Base-by-base conservation (phyloP, 495 filamentous ascomycete species). In the Penicillium arizonense region DNA sequence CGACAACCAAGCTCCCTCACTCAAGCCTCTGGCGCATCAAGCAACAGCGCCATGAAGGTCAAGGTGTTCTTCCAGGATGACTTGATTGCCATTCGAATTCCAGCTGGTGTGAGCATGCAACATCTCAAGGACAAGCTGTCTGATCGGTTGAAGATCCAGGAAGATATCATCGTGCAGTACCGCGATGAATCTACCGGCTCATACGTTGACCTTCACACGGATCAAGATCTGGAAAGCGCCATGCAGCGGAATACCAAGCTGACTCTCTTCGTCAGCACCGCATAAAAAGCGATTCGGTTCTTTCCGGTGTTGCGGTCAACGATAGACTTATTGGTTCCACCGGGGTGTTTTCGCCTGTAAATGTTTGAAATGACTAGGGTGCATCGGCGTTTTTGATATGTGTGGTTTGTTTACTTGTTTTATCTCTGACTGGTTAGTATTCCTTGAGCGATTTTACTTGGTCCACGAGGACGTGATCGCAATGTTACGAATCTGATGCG, bases 11-110 rank as follows among this genome's bases (percentile, higher is more conserved):
- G 87, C 49, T 87, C 86, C 9, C 76, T 91, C 14, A 88, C 88
- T 2, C 87, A 90, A 54, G 79, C 82, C 3, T 90, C 89, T 0
- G 69, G 71, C 35, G 60, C 69, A 11, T 80, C 78, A 23, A 70
- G 72, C 52, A 71, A 68, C 39, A 64, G 74, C 52, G 76, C 77
- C 1, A 83, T 96, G 72, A 97, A 96, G 69, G 88, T 98, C 65
- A 98, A 98, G 73, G 86, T 97, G 34, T 92, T 87, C 71, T 95
- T 90, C 74, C 82, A 88, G 56, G 88, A 94, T 59, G 92, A 97
- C 56, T 79, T 91, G 52, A 91, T 96, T 58, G 87, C 92, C 37
- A 91, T 98, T 61, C 86, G 91, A 38, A 87, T 97, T 35, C 89
- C 93, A 3, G 79, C 76, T 4, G 86, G 93, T 37, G 88, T 96